phyloP scores from a whole-genome alignment of 164 flowering plant genomes.

The Kingdonia uniflora region DNA sequence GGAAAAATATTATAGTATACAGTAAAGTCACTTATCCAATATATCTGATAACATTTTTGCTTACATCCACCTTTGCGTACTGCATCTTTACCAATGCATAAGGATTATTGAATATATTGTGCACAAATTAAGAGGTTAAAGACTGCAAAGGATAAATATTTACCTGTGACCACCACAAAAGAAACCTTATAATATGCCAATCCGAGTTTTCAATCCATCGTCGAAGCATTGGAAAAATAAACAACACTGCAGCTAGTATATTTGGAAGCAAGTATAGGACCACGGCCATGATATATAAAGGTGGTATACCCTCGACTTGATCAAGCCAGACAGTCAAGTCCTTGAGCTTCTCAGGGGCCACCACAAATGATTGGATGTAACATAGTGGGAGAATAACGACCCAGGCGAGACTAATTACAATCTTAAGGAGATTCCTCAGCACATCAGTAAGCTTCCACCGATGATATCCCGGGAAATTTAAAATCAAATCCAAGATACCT shows the following conservation, averaged over 20 bases:
- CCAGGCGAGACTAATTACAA: slow-evolving; percentile 76
- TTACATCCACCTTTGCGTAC: too few relatives aligned
- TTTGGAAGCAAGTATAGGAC: slow-evolving; percentile 72
- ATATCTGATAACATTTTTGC: too few relatives aligned
- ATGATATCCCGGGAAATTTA: slow-evolving; percentile 85
- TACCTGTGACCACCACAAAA: slow-evolving; percentile 99
- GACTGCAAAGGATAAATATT: not conserved
- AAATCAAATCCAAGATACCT: slow-evolving; percentile 77
- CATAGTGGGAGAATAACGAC: slow-evolving; percentile 56
- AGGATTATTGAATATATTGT: not conserved
- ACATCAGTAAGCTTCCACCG: slow-evolving; percentile 79
- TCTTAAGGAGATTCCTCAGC: slow-evolving; percentile 73
- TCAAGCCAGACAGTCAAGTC: slow-evolving; percentile 32
- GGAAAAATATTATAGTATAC: too few relatives aligned
- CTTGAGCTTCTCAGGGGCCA: slow-evolving; percentile 29
- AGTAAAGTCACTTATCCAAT: too few relatives aligned
- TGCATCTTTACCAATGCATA: too few relatives aligned
- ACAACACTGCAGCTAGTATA: slow-evolving; percentile 56
- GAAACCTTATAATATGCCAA: slow-evolving; percentile 75
- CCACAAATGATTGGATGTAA: slow-evolving; percentile 37
- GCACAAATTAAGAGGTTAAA: not conserved
- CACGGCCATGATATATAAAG: slow-evolving; percentile 73
- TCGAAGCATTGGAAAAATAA: slow-evolving; percentile 89
- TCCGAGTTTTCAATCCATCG: slow-evolving; percentile 97
- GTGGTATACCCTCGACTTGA: slow-evolving; percentile 58